Evolutionary conservation across 148 eudicot genomes (phyloP), one percentile per base, ranked within the genome.

Genomic region (Persicaria tinctoria): DNA sequence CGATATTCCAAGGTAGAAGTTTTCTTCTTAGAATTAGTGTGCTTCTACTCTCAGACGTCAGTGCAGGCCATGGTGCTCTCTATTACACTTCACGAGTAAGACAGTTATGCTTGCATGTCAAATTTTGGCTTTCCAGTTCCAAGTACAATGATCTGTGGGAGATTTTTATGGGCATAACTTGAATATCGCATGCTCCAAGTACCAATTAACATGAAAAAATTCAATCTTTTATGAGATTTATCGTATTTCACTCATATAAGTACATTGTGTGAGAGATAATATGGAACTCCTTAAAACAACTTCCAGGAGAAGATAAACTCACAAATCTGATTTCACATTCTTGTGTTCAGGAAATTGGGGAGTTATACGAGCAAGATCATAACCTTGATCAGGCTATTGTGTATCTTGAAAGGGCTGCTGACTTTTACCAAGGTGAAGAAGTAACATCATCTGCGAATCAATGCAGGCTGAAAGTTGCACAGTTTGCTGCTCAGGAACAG

Each of bases 391-490:
- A 86, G 73, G 87, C 92, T 69, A 84, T 88, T 63, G 80, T 74
- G 68, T 85, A 72, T 70, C 82, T 76, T 75, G 90, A 85, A 45
- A 80, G 74, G 68, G 86, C 95, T 46, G 85, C 86, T 68, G 85
- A 82, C n/a, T 76, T 88, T 73, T 90, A 85, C 80, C 83, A 74
- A 74, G 78, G 78, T 53, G 92, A 88, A 86, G 89, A 80, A 63
- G 86, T 80, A 20, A 68, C 84, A 64, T 46, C 88, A 10, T 81
- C 89, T 80, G 92, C 87, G 66, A 86, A 77, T 75, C 95, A 86
- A 73, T 90, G 95, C 89, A 90, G 78, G 85, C 85, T 81, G 76
- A 90, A 90, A 84, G 70, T 88, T 77, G 92, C 92, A 9, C 87
- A 85, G 68, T 81, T 76, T 79, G 80, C 87, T 78, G 91, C 90